phyloP scores from a whole-genome alignment of 2,329 filamentous ascomycete species.

The Aphanocladium album region DNA sequence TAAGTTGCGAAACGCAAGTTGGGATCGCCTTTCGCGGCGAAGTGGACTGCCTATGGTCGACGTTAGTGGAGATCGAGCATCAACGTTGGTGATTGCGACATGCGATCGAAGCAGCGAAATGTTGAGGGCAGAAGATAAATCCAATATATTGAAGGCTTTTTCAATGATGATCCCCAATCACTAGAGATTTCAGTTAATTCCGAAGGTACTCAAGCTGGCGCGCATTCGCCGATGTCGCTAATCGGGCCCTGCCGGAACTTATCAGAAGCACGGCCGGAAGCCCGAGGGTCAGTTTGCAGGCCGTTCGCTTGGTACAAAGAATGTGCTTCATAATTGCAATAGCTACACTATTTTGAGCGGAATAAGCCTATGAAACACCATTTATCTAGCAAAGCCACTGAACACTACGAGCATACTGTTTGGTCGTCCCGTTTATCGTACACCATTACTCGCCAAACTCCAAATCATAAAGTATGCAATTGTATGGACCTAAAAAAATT shows the following conservation, averaged over 20 bases:
- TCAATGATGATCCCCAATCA: too few relatives aligned
- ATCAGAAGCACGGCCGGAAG: neutral
- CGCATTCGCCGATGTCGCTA: neutral
- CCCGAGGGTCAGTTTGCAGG: neutral
- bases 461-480: neutral
- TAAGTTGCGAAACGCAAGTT: constrained; percentile 1
- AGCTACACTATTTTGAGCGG: neutral
- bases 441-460: constrained; percentile 4
- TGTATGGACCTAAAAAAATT: neutral
- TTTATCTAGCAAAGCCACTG: constrained; percentile 5
- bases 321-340: neutral
- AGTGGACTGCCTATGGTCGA: neutral
- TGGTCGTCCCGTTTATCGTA: constrained; percentile 1
- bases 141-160: neutral
- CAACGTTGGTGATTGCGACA: too few relatives aligned
- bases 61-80: neutral
- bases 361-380: neutral
- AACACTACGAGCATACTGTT: neutral
- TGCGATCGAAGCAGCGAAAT: neutral
- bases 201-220: too few relatives aligned
- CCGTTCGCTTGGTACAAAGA: neutral
- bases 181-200: too few relatives aligned
- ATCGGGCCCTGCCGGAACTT: neutral
- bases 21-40: neutral
- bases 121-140: neutral